Conservation (phyloP, 805 yeast genomes). For the Torulaspora maleeae region DNA sequence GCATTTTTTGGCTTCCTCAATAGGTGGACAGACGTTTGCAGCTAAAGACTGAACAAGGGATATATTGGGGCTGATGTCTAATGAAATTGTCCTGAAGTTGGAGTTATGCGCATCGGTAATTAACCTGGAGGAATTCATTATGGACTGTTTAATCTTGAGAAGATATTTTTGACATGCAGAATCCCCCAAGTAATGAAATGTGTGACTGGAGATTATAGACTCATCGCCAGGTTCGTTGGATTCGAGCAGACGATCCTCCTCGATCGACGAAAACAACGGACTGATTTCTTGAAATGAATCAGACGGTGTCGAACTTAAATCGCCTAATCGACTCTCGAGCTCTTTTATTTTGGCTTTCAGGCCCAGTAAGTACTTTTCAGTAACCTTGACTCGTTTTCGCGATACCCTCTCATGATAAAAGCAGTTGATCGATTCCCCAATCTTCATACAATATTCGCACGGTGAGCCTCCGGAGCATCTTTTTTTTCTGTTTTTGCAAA, state of each 20-base stretch:
- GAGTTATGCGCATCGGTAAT: background rate
- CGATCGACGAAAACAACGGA: background rate
- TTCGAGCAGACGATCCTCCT: background rate
- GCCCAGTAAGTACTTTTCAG: slow-evolving; percentile 14
- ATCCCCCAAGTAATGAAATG: slow-evolving; percentile 9
- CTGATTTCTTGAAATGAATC: background rate
- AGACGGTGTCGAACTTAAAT: background rate
- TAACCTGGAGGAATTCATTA: slow-evolving; percentile 4
- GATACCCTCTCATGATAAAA: slow-evolving; percentile 12
- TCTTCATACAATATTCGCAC: slow-evolving; percentile 19
- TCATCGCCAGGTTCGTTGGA: background rate
- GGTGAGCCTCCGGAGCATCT: slow-evolving; percentile 19
- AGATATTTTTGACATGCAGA: slow-evolving; percentile 19
- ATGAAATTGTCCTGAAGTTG: slow-evolving; percentile 4
- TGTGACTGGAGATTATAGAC: background rate
- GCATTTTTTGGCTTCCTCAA: slow-evolving; percentile 15
- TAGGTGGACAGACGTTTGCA: slow-evolving; percentile 11
- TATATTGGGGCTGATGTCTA: slow-evolving; percentile 9
- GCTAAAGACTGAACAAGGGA: slow-evolving; percentile 6
- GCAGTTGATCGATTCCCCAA: slow-evolving; percentile 14
- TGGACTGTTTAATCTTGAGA: slow-evolving; percentile 11
- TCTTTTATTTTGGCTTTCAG: slow-evolving; percentile 15
- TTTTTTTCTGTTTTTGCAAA: slow-evolving; percentile 20
- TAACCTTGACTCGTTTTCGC: slow-evolving; percentile 15
- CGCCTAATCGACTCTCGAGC: slow-evolving; percentile 10